A percentile compares a stretch with the other conserved stretches of the same genome.
These are phyloP conservation scores for Phytophthora pistaciae DNA, from an alignment of 352 stramenopile genomes.

Conservation along the genomic window DNA sequence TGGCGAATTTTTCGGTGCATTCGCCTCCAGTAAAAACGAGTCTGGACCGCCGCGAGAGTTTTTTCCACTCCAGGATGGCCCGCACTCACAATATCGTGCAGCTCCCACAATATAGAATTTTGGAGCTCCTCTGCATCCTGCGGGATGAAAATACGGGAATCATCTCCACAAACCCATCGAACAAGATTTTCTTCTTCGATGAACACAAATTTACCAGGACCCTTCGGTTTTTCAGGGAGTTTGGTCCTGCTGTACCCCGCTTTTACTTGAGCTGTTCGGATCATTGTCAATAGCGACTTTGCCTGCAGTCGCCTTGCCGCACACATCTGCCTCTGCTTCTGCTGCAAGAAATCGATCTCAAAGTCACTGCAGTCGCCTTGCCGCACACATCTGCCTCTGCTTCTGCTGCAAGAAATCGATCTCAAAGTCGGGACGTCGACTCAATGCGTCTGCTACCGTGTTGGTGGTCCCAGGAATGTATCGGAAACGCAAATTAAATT, in stretches of 20 bases:
- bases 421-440: constrained; percentile 6
- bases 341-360: constrained; percentile 11
- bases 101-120: constrained; percentile 6
- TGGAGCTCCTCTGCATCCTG: background rate
- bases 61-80: background rate
- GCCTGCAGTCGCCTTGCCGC: background rate
- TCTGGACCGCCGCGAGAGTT: background rate
- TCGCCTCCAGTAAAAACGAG: constrained; percentile 2
- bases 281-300: background rate
- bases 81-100: background rate
- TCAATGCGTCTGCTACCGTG: constrained; percentile 10
- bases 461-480: constrained; percentile 18
- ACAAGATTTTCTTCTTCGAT: background rate
- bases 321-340: background rate
- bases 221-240: no score
- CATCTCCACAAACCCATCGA: no score
- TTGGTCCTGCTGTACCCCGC: no score
- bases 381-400: background rate
- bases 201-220: no score
- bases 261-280: no score
- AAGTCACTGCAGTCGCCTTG: no score
- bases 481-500: background rate
- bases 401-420: constrained; percentile 16
- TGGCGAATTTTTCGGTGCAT: background rate
- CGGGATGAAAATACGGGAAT: background rate